Evolutionary conservation across 2,329 filamentous ascomycete genomes (phyloP).

Genomic region (Neodidymelliopsis sp.): DNA sequence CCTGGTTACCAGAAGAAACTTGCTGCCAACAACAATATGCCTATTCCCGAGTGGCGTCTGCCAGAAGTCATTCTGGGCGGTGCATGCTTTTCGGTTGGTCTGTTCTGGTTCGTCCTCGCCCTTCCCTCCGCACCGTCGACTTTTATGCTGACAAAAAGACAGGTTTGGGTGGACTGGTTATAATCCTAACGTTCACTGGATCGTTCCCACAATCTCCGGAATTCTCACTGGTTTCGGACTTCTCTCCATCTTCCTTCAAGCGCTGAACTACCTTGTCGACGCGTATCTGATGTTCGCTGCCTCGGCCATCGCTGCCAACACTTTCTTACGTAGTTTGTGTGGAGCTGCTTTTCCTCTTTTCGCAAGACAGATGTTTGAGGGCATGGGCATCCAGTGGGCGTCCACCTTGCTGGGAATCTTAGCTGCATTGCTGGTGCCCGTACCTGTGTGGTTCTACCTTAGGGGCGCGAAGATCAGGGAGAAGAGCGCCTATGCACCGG

Average conservation of each 20-base stretch:
- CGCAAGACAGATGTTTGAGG: constrained; percentile 63
- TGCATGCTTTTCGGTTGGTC: constrained; percentile 50
- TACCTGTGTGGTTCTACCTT: constrained; percentile 55
- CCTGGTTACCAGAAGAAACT: constrained; percentile 68
- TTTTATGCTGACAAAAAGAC: not conserved
- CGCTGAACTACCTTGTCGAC: constrained; percentile 68
- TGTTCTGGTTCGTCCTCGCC: constrained; percentile 46
- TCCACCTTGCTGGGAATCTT: constrained; percentile 55
- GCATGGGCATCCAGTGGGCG: constrained; percentile 60
- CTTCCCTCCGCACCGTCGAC: too few species aligned
- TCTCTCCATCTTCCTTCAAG: constrained; percentile 64
- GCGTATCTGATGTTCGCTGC: constrained; percentile 65
- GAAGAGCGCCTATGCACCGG: constrained; percentile 54
- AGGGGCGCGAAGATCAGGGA: constrained; percentile 54
- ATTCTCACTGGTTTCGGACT: constrained; percentile 65
- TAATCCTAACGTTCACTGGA: constrained; percentile 53
- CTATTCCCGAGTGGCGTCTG: constrained; percentile 65
- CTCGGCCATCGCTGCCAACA: constrained; percentile 64
- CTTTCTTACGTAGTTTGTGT: constrained; percentile 60
- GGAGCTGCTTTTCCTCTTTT: constrained; percentile 63
- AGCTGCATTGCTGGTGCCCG: constrained; percentile 53
- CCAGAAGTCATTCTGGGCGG: constrained; percentile 63
- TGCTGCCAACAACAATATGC: constrained; percentile 57
- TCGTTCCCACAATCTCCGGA: constrained; percentile 54
- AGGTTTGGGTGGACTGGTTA: constrained; percentile 53